A percentile compares a stretch with the other conserved stretches of the same genome.
phyloP scores from a whole-genome alignment of 2,329 filamentous ascomycete species.

The Fusarium nelsonii region DNA sequence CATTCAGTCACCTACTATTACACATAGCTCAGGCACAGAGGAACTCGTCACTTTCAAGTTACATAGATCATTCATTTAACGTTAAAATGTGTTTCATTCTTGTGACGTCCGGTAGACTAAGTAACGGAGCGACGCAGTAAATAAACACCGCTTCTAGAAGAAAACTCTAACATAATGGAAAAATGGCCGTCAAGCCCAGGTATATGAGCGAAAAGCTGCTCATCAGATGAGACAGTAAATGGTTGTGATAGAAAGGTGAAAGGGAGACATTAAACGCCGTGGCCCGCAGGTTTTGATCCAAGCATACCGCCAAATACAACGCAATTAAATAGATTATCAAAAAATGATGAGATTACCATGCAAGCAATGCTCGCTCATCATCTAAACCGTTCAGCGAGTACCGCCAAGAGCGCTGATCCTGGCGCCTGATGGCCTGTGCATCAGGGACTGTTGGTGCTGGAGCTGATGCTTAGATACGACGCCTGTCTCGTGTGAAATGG shows the following conservation, averaged over 20 bases:
- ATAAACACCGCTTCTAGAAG: constrained; percentile 44
- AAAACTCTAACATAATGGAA: constrained; percentile 47
- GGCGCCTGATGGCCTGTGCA: constrained; percentile 72
- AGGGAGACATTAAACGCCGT: constrained; percentile 49
- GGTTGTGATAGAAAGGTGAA: constrained; percentile 35
- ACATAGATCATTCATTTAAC: constrained; percentile 9
- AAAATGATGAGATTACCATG: constrained; percentile 22
- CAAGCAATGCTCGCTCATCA: constrained; percentile 26
- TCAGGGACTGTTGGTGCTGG: constrained; percentile 59
- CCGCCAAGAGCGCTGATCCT: constrained; percentile 73
- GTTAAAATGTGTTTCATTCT: constrained; percentile 38
- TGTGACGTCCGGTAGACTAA: constrained; percentile 32
- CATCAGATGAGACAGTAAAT: constrained; percentile 36
- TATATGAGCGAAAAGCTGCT: constrained; percentile 43
- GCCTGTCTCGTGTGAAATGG: constrained; percentile 61
- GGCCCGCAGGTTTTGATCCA: constrained; percentile 51
- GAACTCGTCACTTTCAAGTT: neutral
- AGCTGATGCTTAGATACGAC: constrained; percentile 66
- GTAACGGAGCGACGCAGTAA: constrained; percentile 43
- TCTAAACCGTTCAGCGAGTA: constrained; percentile 57
- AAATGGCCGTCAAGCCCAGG: constrained; percentile 44
- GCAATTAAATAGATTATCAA: constrained; percentile 40
- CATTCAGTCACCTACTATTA: no score
- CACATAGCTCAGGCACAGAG: neutral
- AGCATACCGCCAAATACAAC: constrained; percentile 47